A percentile compares a stretch with the other conserved stretches of the same genome.
These are phyloP conservation scores for Chlorophyllum brunneum DNA, from an alignment of 768 basidiomycete genomes.

Conservation along the genomic window DNA sequence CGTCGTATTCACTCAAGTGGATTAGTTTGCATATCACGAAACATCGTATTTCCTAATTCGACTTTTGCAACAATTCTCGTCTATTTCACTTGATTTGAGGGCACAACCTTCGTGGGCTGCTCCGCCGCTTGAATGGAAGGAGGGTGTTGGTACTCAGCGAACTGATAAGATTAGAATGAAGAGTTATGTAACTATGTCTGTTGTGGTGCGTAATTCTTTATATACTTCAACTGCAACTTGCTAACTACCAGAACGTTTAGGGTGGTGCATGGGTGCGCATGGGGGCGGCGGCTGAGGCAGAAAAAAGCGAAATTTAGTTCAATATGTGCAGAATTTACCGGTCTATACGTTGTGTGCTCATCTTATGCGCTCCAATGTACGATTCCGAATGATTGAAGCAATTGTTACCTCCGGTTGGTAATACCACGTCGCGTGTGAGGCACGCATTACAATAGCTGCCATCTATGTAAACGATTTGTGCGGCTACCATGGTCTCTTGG, in stretches of 20 bases:
- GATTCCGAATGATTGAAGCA: too few relatives aligned
- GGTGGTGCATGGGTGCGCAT: constrained; percentile 28
- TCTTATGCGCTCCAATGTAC: too few relatives aligned
- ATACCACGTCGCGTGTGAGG: too few relatives aligned
- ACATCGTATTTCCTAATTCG: constrained; percentile 60
- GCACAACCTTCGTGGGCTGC: constrained; percentile 38
- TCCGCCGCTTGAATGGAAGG: constrained; percentile 44
- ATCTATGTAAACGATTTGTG: too few relatives aligned
- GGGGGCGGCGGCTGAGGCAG: constrained; percentile 17
- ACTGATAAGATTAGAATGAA: constrained; percentile 43
- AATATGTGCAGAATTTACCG: too few relatives aligned
- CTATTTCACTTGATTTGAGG: constrained; percentile 39
- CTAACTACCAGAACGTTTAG: background rate
- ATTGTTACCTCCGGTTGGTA: too few relatives aligned
- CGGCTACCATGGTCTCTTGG: too few relatives aligned
- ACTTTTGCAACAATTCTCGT: constrained; percentile 51
- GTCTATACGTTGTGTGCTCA: too few relatives aligned
- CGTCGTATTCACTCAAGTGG: background rate
- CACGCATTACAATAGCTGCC: too few relatives aligned
- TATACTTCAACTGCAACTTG: background rate
- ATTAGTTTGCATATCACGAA: constrained; percentile 64
- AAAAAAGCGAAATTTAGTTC: background rate
- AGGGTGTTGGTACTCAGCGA: constrained; percentile 33
- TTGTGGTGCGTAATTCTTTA: constrained; percentile 15
- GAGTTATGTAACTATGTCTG: constrained; percentile 50